Conservation (phyloP, 345 rosid genomes). For the Atalantia buxifolia region DNA sequence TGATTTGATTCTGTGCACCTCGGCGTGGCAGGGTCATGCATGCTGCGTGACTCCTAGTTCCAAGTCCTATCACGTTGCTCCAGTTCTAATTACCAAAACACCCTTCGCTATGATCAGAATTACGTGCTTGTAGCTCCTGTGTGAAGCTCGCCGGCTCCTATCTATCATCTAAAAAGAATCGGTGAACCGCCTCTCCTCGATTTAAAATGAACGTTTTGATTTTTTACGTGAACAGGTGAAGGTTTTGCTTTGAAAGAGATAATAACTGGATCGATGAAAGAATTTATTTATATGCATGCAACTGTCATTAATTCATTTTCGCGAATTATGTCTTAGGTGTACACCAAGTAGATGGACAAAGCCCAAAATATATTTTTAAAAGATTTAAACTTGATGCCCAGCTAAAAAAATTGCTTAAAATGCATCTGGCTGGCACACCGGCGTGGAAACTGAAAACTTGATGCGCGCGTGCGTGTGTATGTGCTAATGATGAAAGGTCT, state of each 20-base stretch:
- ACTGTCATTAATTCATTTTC: background rate
- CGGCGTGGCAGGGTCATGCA: constrained; percentile 8
- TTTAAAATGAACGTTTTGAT: background rate
- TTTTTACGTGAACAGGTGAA: background rate
- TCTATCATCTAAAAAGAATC: too few species aligned
- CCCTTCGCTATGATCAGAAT: background rate
- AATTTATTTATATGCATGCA: background rate
- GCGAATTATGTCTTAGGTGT: background rate
- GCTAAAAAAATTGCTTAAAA: too few species aligned
- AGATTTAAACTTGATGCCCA: too few species aligned
- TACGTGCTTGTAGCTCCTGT: background rate
- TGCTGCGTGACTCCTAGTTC: constrained; percentile 11
- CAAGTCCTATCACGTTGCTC: background rate
- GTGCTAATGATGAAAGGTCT: too few species aligned
- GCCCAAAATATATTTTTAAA: too few species aligned
- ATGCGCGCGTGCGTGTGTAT: too few species aligned
- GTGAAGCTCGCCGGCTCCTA: too few species aligned
- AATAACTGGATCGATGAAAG: background rate
- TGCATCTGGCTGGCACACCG: too few species aligned
- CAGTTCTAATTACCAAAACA: background rate
- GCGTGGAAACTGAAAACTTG: background rate
- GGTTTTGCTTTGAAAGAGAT: background rate
- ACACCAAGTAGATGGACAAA: background rate
- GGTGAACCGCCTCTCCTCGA: background rate
- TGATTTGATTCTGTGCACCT: constrained; percentile 5